Percentiles rank a stretch among this genome's conserved stretches.
These are phyloP conservation scores for Cronartium ribicola DNA, from an alignment of 1,284 basidiomycete genomes.

Conservation along the genomic window DNA sequence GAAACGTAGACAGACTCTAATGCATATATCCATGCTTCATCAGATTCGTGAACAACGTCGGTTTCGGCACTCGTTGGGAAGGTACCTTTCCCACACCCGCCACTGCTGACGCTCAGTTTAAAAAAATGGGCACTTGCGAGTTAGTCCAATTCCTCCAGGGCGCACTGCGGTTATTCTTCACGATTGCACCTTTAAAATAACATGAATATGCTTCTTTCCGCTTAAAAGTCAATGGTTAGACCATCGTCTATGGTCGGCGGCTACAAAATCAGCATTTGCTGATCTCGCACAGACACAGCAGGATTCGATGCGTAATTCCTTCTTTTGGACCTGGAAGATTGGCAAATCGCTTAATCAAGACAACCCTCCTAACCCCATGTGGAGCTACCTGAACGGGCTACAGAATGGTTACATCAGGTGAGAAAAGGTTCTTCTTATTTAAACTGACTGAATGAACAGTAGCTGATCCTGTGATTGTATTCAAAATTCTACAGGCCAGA, in stretches of 20 bases:
- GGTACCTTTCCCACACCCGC: slow-evolving; percentile 40
- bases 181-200: no score
- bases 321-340: slow-evolving; percentile 43
- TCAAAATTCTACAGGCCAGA: slow-evolving; percentile 17
- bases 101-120: slow-evolving; percentile 26
- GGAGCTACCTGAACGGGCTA: slow-evolving; percentile 32
- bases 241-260: slow-evolving; percentile 32
- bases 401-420: slow-evolving; percentile 38
- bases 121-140: slow-evolving; percentile 35
- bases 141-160: slow-evolving; percentile 2
- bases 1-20: not conserved
- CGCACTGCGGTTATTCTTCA: not conserved
- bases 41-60: slow-evolving; percentile 42
- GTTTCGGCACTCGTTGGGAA: slow-evolving; percentile 33
- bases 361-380: slow-evolving; percentile 41
- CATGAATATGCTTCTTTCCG: not conserved
- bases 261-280: slow-evolving; percentile 34
- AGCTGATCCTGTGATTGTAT: not conserved
- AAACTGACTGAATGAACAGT: not conserved
- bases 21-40: not conserved
- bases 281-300: slow-evolving; percentile 39
- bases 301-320: slow-evolving; percentile 41
- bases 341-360: slow-evolving; percentile 39
- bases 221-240: slow-evolving; percentile 35
- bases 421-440: not conserved